A percentile compares a stretch with the other conserved stretches of the same genome.
Evolutionary conservation across 2,329 filamentous ascomycete species (phyloP).

Genomic region (Colletotrichum orbiculare): DNA sequence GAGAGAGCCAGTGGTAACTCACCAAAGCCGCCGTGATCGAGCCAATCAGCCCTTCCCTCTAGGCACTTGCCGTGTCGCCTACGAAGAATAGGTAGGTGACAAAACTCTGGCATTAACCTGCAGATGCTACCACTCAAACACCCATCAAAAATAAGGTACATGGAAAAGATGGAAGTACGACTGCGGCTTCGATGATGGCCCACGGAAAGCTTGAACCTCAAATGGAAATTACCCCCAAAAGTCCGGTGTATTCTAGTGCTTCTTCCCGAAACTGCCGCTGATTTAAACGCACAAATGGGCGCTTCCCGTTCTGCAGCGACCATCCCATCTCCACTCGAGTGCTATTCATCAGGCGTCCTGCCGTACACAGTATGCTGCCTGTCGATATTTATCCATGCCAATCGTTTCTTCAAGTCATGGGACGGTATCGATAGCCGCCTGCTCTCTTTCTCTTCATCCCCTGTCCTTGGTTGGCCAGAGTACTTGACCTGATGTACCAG

Average conservation of each 20-base stretch:
- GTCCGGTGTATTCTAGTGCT: constrained; percentile 7
- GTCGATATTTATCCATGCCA: constrained; percentile 26
- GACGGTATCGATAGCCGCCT: constrained; percentile 7
- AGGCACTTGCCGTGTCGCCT: too few relatives aligned
- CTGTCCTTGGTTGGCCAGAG: constrained; percentile 23
- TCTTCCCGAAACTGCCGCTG: constrained; percentile 16
- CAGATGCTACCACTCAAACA: too few relatives aligned
- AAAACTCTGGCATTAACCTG: too few relatives aligned
- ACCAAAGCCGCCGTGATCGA: constrained; percentile 26
- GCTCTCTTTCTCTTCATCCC: constrained; percentile 9
- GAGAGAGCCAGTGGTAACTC: constrained; percentile 25
- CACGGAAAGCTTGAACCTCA: constrained; percentile 3
- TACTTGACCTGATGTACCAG: neutral
- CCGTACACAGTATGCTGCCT: constrained; percentile 1
- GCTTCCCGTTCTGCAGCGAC: constrained; percentile 16
- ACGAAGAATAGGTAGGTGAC: too few relatives aligned
- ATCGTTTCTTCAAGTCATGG: constrained; percentile 15
- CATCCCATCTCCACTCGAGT: constrained; percentile 3
- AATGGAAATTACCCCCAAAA: constrained; percentile 11
- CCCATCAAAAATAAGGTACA: too few relatives aligned
- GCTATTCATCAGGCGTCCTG: too few relatives aligned
- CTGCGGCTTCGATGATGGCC: neutral
- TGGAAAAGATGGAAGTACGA: too few relatives aligned
- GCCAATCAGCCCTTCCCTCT: neutral
- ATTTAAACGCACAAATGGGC: constrained; percentile 39